Conservation (phyloP, 495 filamentous ascomycete genomes). For the Penicillium bovifimosum region DNA sequence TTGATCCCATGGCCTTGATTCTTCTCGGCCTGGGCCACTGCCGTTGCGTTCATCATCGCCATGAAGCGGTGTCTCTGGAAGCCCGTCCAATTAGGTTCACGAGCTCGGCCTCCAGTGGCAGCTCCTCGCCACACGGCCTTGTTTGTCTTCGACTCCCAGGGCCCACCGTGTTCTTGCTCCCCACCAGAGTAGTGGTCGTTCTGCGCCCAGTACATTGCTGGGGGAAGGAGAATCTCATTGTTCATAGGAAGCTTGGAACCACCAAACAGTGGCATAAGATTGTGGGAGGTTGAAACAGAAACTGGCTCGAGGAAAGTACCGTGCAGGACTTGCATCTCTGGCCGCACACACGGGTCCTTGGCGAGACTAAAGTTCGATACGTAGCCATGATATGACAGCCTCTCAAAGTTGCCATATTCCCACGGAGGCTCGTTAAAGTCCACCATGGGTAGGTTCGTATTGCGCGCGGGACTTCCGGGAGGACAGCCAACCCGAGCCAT, state of each 20-base stretch:
- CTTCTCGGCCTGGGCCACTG: slow-evolving; percentile 35
- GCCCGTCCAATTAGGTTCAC: slow-evolving; percentile 23
- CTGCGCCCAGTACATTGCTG: slow-evolving; percentile 61
- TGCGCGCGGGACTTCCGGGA: slow-evolving; percentile 47
- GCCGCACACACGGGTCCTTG: slow-evolving; percentile 54
- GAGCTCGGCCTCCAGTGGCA: slow-evolving; percentile 35
- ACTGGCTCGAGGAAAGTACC: slow-evolving; percentile 61
- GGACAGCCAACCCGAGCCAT: slow-evolving; percentile 51
- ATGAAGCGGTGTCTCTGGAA: slow-evolving; percentile 45
- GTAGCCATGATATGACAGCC: slow-evolving; percentile 41
- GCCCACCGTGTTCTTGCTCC: slow-evolving; percentile 33
- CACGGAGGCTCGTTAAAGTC: slow-evolving; percentile 33
- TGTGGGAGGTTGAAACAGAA: slow-evolving; percentile 45
- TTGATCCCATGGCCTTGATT: slow-evolving; percentile 11
- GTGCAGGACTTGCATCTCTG: slow-evolving; percentile 52
- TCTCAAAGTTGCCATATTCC: slow-evolving; percentile 30
- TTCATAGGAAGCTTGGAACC: slow-evolving; percentile 64
- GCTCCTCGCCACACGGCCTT: slow-evolving; percentile 46
- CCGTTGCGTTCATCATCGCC: slow-evolving; percentile 58
- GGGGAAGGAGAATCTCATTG: slow-evolving; percentile 69
- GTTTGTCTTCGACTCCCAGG: slow-evolving; percentile 50
- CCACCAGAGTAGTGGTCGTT: slow-evolving; percentile 56
- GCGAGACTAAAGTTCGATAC: slow-evolving; percentile 55
- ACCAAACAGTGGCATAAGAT: slow-evolving; percentile 61
- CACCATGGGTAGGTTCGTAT: slow-evolving; percentile 26